Conservation (phyloP, 495 filamentous ascomycete species). For the Daldinia concentrica region DNA sequence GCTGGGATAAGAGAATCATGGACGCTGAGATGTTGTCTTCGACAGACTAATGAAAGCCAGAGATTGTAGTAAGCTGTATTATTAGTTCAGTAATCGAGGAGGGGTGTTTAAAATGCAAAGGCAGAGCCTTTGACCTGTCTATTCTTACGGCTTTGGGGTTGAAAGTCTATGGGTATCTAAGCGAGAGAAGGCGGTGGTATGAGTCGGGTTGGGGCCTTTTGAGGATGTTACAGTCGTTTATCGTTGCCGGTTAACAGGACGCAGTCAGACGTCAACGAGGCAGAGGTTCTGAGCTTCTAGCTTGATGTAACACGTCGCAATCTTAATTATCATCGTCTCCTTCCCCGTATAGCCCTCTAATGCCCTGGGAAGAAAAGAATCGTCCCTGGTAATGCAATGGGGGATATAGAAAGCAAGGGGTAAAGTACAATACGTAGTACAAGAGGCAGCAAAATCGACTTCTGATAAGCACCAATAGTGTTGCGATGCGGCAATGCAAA, state of each 20-base stretch:
- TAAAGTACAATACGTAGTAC: slow-evolving; percentile 37
- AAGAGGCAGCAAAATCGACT: slow-evolving; percentile 35
- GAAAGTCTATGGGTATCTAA: slow-evolving; percentile 30
- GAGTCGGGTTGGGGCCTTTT: slow-evolving; percentile 23
- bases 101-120: slow-evolving; percentile 3
- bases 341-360: slow-evolving; percentile 25
- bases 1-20: slow-evolving; percentile 54
- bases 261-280: slow-evolving; percentile 20
- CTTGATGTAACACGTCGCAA: slow-evolving; percentile 24
- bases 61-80: slow-evolving; percentile 12
- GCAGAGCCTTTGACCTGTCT: slow-evolving; percentile 20
- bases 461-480: slow-evolving; percentile 38
- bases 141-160: slow-evolving; percentile 31
- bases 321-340: slow-evolving; percentile 32
- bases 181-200: slow-evolving; percentile 8
- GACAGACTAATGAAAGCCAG: slow-evolving; percentile 23
- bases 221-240: slow-evolving; percentile 29
- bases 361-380: slow-evolving; percentile 13
- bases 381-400: slow-evolving; percentile 24
- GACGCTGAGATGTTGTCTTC: slow-evolving; percentile 45
- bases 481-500: slow-evolving; percentile 35
- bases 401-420: slow-evolving; percentile 36
- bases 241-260: slow-evolving; percentile 19
- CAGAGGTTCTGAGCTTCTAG: slow-evolving; percentile 30
- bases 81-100: slow-evolving; percentile 20